Base-by-base conservation (phyloP, 805 yeast genomes). In the Kodamaea lidongshanica region DNA sequence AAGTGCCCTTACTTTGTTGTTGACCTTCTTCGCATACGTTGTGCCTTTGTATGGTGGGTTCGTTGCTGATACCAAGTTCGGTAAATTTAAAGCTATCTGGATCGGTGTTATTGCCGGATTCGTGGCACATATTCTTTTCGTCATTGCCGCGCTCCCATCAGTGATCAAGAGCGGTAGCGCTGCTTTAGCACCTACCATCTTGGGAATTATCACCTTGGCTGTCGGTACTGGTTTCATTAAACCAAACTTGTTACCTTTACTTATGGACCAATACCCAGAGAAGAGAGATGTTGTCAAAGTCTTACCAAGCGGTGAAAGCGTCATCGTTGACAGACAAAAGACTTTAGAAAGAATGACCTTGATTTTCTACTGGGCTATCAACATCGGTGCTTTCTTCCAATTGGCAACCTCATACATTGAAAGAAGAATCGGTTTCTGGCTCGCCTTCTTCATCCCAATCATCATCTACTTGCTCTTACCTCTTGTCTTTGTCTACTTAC, bases 241-340 rank as follows among this genome's bases (percentile, higher is more conserved):
- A 44, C 73, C 77, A 34, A 72, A 71, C 42, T 60, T 72, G 35
- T 56, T 67, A 36, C 73, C 74, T 5, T 52, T 67, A 28, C 48
- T 67, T 31, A 53, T 66, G 54, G 84, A 59, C 37, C 67, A 61
- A 49, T 55, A 55, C 49, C 77, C 79, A 25, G 71, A 74, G 50
- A 61, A 71, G 34, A 66, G 70, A 42, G 79, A 76, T 39, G 73
- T 69, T 29, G 72, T 83, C 33, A 70, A 66, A 51, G 72, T 70
- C 3, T 59, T 70, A 34, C 68, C 70, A 41, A 49, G 64, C 16
- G 94, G 94, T 34, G 77, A 76, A 48, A 66, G 68, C 27, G 88
- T 81, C 19, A 74, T 80, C 42, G 54, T 69, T 25, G 72, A 67
- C 42, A 58, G 70, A 32, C 64, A 61, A 44, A 54, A 62, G 33